Percentiles rank a stretch among this genome's conserved stretches.
Conservation (phyloP, 805 yeast genomes). For the Candida saitoana region DNA sequence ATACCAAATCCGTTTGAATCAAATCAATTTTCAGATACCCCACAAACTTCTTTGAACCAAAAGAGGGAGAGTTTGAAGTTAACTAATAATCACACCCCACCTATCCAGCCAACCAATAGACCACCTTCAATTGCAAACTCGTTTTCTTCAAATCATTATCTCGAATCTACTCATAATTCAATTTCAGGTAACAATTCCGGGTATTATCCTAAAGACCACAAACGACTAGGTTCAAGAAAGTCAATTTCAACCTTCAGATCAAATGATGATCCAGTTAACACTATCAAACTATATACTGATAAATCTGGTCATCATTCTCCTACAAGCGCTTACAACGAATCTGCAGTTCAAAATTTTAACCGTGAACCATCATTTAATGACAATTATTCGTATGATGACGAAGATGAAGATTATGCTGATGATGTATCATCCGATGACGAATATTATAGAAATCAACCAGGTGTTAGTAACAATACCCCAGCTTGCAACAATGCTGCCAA, state of each 20-base stretch:
- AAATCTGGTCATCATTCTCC: constrained; percentile 9
- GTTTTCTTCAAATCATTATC: constrained; percentile 20
- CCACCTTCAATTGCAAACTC: constrained; percentile 19
- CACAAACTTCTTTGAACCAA: neutral
- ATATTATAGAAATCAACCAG: constrained; percentile 9
- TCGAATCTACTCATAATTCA: constrained; percentile 13
- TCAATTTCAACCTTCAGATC: constrained; percentile 10
- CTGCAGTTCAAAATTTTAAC: constrained; percentile 6
- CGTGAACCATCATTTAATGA: constrained; percentile 11
- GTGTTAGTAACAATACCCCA: constrained; percentile 1
- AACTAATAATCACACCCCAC: constrained; percentile 7
- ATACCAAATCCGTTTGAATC: neutral
- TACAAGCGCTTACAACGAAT: constrained; percentile 11
- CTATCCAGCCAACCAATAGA: constrained; percentile 6
- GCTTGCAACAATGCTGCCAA: constrained; percentile 5
- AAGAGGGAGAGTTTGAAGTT: constrained; percentile 3
- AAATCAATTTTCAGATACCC: neutral
- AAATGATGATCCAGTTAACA: constrained; percentile 4
- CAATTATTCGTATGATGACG: constrained; percentile 15
- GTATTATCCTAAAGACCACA: constrained; percentile 4
- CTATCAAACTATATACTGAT: constrained; percentile 5
- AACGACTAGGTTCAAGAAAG: constrained; percentile 9
- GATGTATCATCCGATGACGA: constrained; percentile 31
- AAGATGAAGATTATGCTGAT: constrained; percentile 21
- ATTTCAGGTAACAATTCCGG: constrained; percentile 7